phyloP scores from a whole-genome alignment of 306 rosid species.

The Mucuna pruriens region DNA sequence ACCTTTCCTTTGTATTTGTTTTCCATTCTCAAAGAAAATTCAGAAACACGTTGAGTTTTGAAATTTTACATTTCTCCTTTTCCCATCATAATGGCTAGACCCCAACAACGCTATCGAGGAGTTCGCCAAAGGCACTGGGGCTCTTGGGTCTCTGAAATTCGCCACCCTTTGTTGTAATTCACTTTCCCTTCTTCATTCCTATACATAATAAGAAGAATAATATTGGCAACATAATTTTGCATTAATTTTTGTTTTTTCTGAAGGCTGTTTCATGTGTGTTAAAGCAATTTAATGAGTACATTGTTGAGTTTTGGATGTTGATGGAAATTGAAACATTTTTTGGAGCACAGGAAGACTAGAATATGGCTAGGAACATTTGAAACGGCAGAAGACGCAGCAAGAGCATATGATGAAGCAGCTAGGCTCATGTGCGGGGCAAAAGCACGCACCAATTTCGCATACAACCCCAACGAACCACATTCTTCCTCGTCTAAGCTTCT shows the following conservation, averaged over 20 bases:
- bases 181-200: too few relatives aligned
- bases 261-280: too few relatives aligned
- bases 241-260: too few relatives aligned
- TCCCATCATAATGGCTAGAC: conserved; percentile 62
- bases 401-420: conserved; percentile 94
- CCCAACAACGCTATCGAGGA: conserved; percentile 78
- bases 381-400: conserved; percentile 88
- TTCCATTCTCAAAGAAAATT: conserved; percentile 37
- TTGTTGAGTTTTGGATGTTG: not conserved
- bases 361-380: conserved; percentile 90
- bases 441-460: conserved; percentile 74
- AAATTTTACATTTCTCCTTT: not conserved
- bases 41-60: conserved; percentile 27
- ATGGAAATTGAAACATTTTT: not conserved
- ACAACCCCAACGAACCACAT: conserved; percentile 59
- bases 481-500: conserved; percentile 65
- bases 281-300: too few relatives aligned
- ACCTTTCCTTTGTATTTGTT: conserved; percentile 23
- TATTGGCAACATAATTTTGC: too few relatives aligned
- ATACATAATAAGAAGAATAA: too few relatives aligned
- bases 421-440: conserved; percentile 79
- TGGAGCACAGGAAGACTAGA: conserved; percentile 64
- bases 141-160: conserved; percentile 92
- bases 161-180: conserved; percentile 64
- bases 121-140: conserved; percentile 91